Percentiles rank a stretch among this genome's conserved stretches.
phyloP scores from a whole-genome alignment of 1,284 basidiomycete genomes.

The Austroboletus niveus region DNA sequence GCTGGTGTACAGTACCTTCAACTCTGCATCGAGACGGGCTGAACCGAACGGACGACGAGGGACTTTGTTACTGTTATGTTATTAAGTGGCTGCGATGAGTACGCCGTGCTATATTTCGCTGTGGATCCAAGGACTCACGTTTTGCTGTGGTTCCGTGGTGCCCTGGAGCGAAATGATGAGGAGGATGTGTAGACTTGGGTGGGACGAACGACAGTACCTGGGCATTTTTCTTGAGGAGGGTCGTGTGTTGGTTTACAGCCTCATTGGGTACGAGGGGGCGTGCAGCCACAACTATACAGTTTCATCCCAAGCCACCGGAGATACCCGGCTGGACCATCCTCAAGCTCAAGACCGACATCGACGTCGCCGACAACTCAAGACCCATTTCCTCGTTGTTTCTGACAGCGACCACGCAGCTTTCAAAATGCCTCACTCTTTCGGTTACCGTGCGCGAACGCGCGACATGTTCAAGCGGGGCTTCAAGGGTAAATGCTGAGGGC shows the following conservation, averaged over 20 bases:
- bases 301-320: conserved; percentile 40
- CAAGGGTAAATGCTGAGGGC: conserved; percentile 62
- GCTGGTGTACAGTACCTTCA: conserved; percentile 72
- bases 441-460: conserved; percentile 99
- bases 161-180: conserved; percentile 55
- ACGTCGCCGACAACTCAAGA: conserved; percentile 31
- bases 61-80: conserved; percentile 87
- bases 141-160: conserved; percentile 86
- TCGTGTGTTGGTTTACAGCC: conserved; percentile 29
- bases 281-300: conserved; percentile 45
- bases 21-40: conserved; percentile 97
- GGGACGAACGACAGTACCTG: conserved; percentile 53
- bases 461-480: conserved; percentile 99
- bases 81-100: conserved; percentile 54
- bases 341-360: conserved; percentile 40
- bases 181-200: conserved; percentile 13
- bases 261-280: conserved; percentile 15
- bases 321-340: conserved; percentile 31
- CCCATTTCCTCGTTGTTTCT: conserved; percentile 13
- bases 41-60: conserved; percentile 97
- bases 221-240: conserved; percentile 74
- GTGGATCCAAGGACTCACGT: conserved; percentile 81
- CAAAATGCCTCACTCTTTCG: conserved; percentile 99
- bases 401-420: conserved; percentile 40
- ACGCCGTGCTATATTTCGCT: conserved; percentile 54